Percentiles rank a stretch among this genome's conserved stretches.
phyloP scores from a whole-genome alignment of 2,329 filamentous ascomycete species.

The Microdochium bolleyi region DNA sequence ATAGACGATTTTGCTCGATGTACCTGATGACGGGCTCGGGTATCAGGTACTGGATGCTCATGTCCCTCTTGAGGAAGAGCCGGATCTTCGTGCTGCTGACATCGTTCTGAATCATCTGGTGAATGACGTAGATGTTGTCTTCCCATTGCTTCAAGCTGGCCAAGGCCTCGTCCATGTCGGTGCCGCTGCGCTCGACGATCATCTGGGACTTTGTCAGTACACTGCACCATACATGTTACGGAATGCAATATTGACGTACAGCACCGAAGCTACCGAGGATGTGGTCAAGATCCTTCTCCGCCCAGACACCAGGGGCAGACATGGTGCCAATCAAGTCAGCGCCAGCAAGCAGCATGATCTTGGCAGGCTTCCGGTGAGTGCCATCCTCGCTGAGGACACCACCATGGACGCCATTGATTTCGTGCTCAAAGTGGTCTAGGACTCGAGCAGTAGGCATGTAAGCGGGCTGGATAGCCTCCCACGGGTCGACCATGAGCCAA shows the following conservation, averaged over 20 bases:
- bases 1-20: slow-evolving; percentile 60
- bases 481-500: slow-evolving; percentile 82
- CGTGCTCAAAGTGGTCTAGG: slow-evolving; percentile 82
- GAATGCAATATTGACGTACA: slow-evolving; percentile 21
- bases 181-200: slow-evolving; percentile 81
- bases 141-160: slow-evolving; percentile 75
- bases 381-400: slow-evolving; percentile 66
- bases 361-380: slow-evolving; percentile 53
- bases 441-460: slow-evolving; percentile 88
- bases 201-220: slow-evolving; percentile 22
- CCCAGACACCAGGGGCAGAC: slow-evolving; percentile 72
- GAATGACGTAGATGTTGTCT: slow-evolving; percentile 80
- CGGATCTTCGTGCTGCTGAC: slow-evolving; percentile 78
- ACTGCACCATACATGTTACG: neutral
- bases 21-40: slow-evolving; percentile 69
- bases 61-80: slow-evolving; percentile 67
- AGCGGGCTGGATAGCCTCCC: slow-evolving; percentile 77
- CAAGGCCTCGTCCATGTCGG: slow-evolving; percentile 81
- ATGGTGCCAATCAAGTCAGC: slow-evolving; percentile 69
- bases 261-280: slow-evolving; percentile 78
- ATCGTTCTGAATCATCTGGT: slow-evolving; percentile 81
- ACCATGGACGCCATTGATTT: slow-evolving; percentile 73
- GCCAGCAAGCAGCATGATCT: slow-evolving; percentile 76
- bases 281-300: slow-evolving; percentile 73
- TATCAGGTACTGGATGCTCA: slow-evolving; percentile 73